Conservation (phyloP, 768 basidiomycete genomes). For the Boletus vermiculosoides region DNA sequence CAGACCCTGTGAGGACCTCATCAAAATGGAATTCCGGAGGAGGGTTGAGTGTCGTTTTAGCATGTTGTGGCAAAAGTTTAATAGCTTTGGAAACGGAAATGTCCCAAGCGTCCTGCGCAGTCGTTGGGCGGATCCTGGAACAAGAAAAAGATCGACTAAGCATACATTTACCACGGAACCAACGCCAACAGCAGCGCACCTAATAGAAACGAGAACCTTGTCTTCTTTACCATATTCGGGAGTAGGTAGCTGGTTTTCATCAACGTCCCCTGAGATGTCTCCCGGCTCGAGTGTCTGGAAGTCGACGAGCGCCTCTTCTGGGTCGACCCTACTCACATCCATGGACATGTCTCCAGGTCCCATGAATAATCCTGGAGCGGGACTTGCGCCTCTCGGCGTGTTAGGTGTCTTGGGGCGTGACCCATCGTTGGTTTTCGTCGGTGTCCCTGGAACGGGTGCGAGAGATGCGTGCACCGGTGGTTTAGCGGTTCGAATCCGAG, state of each 20-base stretch:
- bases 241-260: conserved; percentile 48
- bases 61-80: conserved; percentile 57
- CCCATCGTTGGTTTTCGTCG: conserved; percentile 41
- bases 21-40: conserved; percentile 66
- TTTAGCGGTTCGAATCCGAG: conserved; percentile 34
- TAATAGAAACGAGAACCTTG: conserved; percentile 83
- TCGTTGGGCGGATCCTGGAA: conserved; percentile 62
- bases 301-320: conserved; percentile 76
- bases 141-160: conserved; percentile 1
- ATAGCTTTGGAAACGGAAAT: conserved; percentile 46
- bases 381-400: conserved; percentile 53
- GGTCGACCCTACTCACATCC: conserved; percentile 73
- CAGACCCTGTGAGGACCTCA: conserved; percentile 72
- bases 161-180: not conserved
- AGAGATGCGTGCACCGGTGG: conserved; percentile 29
- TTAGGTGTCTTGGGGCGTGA: conserved; percentile 53
- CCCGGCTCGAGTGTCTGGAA: conserved; percentile 66
- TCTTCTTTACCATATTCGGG: conserved; percentile 69
- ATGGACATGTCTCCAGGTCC: conserved; percentile 55
- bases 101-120: conserved; percentile 55
- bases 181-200: conserved; percentile 41
- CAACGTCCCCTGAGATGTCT: conserved; percentile 69
- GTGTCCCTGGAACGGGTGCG: conserved; percentile 52
- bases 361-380: conserved; percentile 39
- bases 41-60: conserved; percentile 42